These are phyloP conservation scores for Lecanicillium sp. DNA, from an alignment of 2,329 filamentous ascomycete species.

Conservation along the genomic window DNA sequence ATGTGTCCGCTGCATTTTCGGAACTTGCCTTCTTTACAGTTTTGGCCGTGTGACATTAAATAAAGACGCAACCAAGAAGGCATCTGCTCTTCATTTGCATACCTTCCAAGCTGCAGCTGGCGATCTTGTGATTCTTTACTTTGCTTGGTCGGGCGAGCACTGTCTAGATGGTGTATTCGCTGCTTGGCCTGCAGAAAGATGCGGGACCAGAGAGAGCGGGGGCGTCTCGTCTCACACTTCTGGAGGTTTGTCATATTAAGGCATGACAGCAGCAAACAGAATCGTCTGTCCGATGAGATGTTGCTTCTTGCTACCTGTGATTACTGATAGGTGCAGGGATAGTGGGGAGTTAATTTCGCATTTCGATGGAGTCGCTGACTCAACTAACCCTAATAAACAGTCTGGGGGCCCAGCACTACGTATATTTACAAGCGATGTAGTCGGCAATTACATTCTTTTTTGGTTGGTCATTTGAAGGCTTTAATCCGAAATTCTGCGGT, in stretches of 20 bases:
- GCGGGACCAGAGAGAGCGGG: background rate
- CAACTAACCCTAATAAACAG: too few relatives aligned
- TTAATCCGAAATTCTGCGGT: too few relatives aligned
- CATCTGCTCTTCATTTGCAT: conserved; percentile 70
- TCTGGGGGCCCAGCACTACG: too few relatives aligned
- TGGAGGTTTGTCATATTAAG: background rate
- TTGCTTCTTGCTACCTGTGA: too few relatives aligned
- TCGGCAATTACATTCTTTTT: too few relatives aligned
- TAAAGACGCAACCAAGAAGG: conserved; percentile 60
- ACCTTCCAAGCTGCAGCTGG: conserved; percentile 57
- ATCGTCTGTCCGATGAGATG: too few relatives aligned
- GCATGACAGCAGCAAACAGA: background rate
- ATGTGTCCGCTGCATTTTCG: too few relatives aligned
- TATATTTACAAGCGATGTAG: too few relatives aligned
- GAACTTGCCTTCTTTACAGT: conserved; percentile 46
- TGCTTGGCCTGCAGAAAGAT: background rate
- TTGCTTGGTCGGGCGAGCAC: background rate
- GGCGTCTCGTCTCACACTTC: background rate
- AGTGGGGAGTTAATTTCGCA: too few relatives aligned
- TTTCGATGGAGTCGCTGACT: too few relatives aligned
- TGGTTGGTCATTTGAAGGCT: too few relatives aligned
- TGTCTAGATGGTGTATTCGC: background rate
- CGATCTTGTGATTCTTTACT: conserved; percentile 31
- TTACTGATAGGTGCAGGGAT: too few relatives aligned
- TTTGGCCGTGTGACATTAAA: conserved; percentile 53